A percentile compares a stretch with the other conserved stretches of the same genome.
These are phyloP conservation scores for Cytidiella melzeri DNA, from an alignment of 768 basidiomycete genomes.

Conservation along the genomic window DNA sequence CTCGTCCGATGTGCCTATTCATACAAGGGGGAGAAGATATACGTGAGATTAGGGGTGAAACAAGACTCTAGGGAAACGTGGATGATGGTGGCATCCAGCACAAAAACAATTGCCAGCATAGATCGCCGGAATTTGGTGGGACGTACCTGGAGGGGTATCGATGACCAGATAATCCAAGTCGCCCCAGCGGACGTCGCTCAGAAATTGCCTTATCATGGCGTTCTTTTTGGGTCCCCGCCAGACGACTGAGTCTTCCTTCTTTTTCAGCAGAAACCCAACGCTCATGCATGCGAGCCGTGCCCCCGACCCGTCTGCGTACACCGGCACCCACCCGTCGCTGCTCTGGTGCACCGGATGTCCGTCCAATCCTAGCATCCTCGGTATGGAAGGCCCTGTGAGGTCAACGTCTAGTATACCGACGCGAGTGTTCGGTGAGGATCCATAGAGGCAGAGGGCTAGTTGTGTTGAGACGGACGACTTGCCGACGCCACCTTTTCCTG, in stretches of 20 bases:
- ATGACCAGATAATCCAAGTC: constrained; percentile 88
- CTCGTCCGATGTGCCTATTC: constrained; percentile 95
- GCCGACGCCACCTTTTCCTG: constrained; percentile 97
- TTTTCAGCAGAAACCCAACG: constrained; percentile 90
- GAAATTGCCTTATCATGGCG: constrained; percentile 94
- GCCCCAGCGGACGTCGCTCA: constrained; percentile 94
- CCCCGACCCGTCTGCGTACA: constrained; percentile 80
- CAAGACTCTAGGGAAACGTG: constrained; percentile 7
- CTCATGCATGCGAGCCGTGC: constrained; percentile 90
- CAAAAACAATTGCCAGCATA: too few relatives aligned
- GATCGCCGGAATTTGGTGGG: neutral
- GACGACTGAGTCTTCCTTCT: constrained; percentile 87
- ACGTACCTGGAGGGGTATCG: constrained; percentile 93
- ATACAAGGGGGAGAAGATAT: constrained; percentile 1
- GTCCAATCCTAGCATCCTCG: constrained; percentile 91
- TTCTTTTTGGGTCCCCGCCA: constrained; percentile 99
- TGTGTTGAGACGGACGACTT: constrained; percentile 96
- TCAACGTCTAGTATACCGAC: constrained; percentile 93
- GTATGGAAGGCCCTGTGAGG: constrained; percentile 91
- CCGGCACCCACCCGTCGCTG: constrained; percentile 96
- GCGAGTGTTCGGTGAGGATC: constrained; percentile 54
- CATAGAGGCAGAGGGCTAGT: constrained; percentile 81
- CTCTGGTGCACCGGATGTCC: constrained; percentile 87
- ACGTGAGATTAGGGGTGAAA: constrained; percentile 5
- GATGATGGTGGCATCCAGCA: neutral